Evolutionary conservation across 352 stramenopile genomes (phyloP).

Genomic region (Elongisporangium undulatum): DNA sequence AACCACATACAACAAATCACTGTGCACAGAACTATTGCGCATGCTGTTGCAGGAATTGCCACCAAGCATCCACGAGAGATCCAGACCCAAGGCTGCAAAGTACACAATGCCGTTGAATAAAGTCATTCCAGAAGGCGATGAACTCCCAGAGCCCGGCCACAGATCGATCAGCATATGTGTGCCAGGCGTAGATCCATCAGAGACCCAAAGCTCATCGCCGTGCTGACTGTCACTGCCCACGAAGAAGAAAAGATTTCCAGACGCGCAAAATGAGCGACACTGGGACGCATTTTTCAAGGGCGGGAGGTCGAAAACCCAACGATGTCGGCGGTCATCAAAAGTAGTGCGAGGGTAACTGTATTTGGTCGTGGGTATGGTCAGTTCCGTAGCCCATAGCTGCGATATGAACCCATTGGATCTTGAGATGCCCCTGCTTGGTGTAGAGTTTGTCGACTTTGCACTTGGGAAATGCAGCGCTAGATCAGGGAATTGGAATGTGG

Average conservation of each 20-base stretch:
- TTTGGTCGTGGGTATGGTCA: slow-evolving; percentile 10
- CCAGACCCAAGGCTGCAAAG: slow-evolving; percentile 69
- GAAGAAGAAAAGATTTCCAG: slow-evolving; percentile 36
- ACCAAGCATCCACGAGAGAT: slow-evolving; percentile 34
- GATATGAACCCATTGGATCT: slow-evolving; percentile 4
- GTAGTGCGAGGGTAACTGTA: slow-evolving; percentile 4
- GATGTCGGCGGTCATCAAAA: slow-evolving; percentile 21
- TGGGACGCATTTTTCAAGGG: not conserved
- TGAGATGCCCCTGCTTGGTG: not conserved
- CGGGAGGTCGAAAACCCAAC: slow-evolving; percentile 14
- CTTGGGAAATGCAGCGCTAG: slow-evolving; percentile 17
- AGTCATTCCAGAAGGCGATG: slow-evolving; percentile 32
- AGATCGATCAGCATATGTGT: slow-evolving; percentile 58
- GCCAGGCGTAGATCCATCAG: slow-evolving; percentile 32
- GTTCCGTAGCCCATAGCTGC: slow-evolving; percentile 23
- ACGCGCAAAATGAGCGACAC: slow-evolving; percentile 15
- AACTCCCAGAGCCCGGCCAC: slow-evolving; percentile 34
- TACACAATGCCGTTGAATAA: slow-evolving; percentile 42
- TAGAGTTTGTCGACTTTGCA: not conserved
- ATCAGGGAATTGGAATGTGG: slow-evolving; percentile 35
- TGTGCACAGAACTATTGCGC: slow-evolving; percentile 29
- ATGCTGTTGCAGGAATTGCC: slow-evolving; percentile 38
- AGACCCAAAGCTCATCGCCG: slow-evolving; percentile 68
- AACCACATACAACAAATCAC: slow-evolving; percentile 58
- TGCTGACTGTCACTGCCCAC: slow-evolving; percentile 26